phyloP scores from a whole-genome alignment of 1,139 yeast genomes.

The Spencermartinsiella ligniputridi region DNA sequence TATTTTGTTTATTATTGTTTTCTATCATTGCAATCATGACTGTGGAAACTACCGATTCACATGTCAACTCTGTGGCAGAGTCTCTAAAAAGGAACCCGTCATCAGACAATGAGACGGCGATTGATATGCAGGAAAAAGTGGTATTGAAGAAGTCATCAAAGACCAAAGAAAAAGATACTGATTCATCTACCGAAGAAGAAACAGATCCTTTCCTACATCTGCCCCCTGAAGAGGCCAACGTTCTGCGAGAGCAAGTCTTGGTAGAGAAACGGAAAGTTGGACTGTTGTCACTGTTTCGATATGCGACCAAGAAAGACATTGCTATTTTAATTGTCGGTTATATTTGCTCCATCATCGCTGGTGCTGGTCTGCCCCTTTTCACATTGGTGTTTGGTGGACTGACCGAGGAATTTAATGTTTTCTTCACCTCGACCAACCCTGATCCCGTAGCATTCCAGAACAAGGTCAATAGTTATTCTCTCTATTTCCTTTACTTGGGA shows the following conservation, averaged over 20 bases:
- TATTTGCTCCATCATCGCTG: constrained; percentile 33
- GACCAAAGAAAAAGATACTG: neutral
- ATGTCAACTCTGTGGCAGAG: too few relatives aligned
- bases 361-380: constrained; percentile 39
- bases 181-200: constrained; percentile 3
- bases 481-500: constrained; percentile 38
- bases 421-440: constrained; percentile 27
- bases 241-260: constrained; percentile 33
- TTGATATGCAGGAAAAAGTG: neutral
- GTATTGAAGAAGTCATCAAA: neutral
- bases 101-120: neutral
- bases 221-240: constrained; percentile 31
- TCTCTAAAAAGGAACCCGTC: too few relatives aligned
- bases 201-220: constrained; percentile 27
- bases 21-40: too few relatives aligned
- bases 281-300: constrained; percentile 34
- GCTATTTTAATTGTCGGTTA: constrained; percentile 29
- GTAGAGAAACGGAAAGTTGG: constrained; percentile 24
- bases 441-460: constrained; percentile 31
- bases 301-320: constrained; percentile 32
- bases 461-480: constrained; percentile 32
- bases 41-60: too few relatives aligned
- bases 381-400: constrained; percentile 39
- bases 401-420: constrained; percentile 36
- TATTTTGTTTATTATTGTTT: too few relatives aligned